phyloP scores from a whole-genome alignment of 1,284 basidiomycete genomes.

The Boletus semigastroideus region DNA sequence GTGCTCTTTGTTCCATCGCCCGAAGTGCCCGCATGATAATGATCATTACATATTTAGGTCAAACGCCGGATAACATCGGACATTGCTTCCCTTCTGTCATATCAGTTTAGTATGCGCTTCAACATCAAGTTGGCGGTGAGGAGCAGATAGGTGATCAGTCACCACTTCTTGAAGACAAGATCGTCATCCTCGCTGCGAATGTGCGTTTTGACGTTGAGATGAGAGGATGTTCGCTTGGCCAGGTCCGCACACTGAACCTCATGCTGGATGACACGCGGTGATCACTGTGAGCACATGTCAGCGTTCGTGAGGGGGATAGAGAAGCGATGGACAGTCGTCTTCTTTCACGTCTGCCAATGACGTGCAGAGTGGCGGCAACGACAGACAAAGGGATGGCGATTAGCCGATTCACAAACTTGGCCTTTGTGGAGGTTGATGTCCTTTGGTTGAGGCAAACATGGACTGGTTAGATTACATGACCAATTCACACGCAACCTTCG shows the following conservation, averaged over 20 bases:
- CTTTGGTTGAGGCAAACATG: constrained; percentile 35
- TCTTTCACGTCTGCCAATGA: constrained; percentile 39
- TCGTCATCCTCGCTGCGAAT: constrained; percentile 47
- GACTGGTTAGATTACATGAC: constrained; percentile 52
- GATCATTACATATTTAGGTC: constrained; percentile 38
- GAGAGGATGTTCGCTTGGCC: constrained; percentile 27
- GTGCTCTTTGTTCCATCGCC: constrained; percentile 57
- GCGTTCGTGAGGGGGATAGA: background rate
- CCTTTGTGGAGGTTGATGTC: constrained; percentile 37
- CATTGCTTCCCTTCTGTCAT: constrained; percentile 65
- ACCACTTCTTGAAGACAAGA: constrained; percentile 65
- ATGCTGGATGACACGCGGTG: constrained; percentile 26
- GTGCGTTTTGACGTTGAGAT: constrained; percentile 27
- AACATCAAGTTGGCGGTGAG: constrained; percentile 93
- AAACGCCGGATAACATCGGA: background rate
- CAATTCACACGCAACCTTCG: no score
- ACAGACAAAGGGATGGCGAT: constrained; percentile 41
- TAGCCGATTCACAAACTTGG: constrained; percentile 45
- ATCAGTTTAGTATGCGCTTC: constrained; percentile 84
- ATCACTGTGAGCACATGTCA: constrained; percentile 13
- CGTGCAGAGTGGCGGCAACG: constrained; percentile 35
- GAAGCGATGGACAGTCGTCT: constrained; percentile 20
- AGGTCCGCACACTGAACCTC: constrained; percentile 31
- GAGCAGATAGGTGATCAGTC: constrained; percentile 66
- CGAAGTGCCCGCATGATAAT: constrained; percentile 63